Evolutionary conservation across 768 basidiomycete genomes (phyloP), one percentile per base, ranked within the genome.

Genomic region (Brasilioporus rufonigricans): DNA sequence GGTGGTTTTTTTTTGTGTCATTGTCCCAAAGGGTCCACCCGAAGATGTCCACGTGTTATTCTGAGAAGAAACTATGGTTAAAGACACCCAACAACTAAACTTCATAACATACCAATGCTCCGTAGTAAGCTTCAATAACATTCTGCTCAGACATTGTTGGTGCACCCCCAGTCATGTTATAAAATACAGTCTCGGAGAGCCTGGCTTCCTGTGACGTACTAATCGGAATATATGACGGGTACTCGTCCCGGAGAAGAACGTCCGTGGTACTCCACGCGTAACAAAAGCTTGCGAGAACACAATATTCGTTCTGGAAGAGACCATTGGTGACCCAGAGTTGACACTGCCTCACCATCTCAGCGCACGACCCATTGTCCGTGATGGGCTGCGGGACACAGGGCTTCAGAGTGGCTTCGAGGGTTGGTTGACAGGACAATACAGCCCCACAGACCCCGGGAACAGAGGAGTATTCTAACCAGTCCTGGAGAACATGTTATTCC

Each of bases 201-300:
- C 35, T 53, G 8, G 41, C 44, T 26, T 66, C 12, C 10, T 57
- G 38, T 29, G 27, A 29, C 27, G 40, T 63, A 3, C 58, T 65
- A 24, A 16, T 32, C 14, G 13, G 23, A 14, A 32, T 6, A 29
- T 53, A 47, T 0, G 55, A 33, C 9, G 61, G 63, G 48, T 65
- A 65, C 31, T 52, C 47, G 10, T 60, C 8, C 19, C 40, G n/a
- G 38, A 65, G 56, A 9, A 64, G 53, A 8, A 66, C 61, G 19
- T 65, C 53, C 3, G 63, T 63, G 50, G n/a, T n/a, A 33, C 56
- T 63, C 61, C 59, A 59, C 2, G 65, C 61, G 16, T 64, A 65
- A 33, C 64, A 65, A 44, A 66, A 58, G 43, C 65, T 65, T 5
- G 58, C 64, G 31, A 65, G 63, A 10, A 65, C 61, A 26, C 64